Percentiles rank a stretch among this genome's conserved stretches.
Conservation (phyloP, 2,329 filamentous ascomycete species). For the Cladosporium sp. region DNA sequence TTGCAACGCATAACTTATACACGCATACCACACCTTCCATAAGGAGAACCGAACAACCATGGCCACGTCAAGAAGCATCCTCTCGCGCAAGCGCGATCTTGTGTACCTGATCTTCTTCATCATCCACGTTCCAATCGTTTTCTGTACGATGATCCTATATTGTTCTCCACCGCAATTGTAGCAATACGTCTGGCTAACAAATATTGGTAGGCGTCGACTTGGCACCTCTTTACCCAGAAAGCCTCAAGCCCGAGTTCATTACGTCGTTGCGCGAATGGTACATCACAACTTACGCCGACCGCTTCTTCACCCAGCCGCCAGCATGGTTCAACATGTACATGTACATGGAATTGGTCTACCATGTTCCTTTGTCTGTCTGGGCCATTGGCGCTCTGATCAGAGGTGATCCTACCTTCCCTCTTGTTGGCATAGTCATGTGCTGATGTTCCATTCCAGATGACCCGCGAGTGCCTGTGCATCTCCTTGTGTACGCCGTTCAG, state of each 20-base stretch:
- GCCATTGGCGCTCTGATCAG: slow-evolving; percentile 57
- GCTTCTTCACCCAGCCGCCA: slow-evolving; percentile 62
- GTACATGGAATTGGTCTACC: slow-evolving; percentile 62
- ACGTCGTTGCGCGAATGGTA: slow-evolving; percentile 58
- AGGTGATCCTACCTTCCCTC: slow-evolving; percentile 43
- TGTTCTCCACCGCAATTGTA: no score
- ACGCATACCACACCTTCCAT: not conserved
- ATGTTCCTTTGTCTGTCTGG: slow-evolving; percentile 64
- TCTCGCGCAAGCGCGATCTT: slow-evolving; percentile 47
- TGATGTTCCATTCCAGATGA: slow-evolving; percentile 47
- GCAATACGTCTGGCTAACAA: slow-evolving; percentile 3
- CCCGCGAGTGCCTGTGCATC: slow-evolving; percentile 59
- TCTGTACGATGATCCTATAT: slow-evolving; percentile 48
- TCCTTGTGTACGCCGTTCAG: slow-evolving; percentile 62
- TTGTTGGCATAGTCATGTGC: not conserved
- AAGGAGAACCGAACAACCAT: not conserved
- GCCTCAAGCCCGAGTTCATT: slow-evolving; percentile 54
- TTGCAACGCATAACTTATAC: not conserved
- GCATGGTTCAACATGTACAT: slow-evolving; percentile 61
- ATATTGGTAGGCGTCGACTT: slow-evolving; percentile 60
- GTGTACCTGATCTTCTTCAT: slow-evolving; percentile 62
- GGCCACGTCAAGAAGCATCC: slow-evolving; percentile 21
- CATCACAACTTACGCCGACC: slow-evolving; percentile 62
- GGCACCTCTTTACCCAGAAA: slow-evolving; percentile 58
- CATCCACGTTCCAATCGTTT: slow-evolving; percentile 63